These are phyloP conservation scores for Hypseocharis bilobata DNA, from an alignment of 441 rosid genomes.

Conservation along the genomic window DNA sequence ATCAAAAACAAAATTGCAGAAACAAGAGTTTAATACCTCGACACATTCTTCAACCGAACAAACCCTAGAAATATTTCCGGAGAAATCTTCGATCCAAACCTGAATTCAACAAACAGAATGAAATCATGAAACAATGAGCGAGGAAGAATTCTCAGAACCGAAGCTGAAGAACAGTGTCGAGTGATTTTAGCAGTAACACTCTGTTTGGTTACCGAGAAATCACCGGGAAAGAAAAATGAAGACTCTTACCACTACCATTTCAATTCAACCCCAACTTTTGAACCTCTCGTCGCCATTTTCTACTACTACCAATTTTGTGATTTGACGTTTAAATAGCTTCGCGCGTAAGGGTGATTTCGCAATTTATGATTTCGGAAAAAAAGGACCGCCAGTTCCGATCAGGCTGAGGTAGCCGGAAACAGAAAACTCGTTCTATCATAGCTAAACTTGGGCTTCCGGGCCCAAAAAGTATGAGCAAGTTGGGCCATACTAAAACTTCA, in stretches of 20 bases:
- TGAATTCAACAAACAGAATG: neutral
- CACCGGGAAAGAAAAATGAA: neutral
- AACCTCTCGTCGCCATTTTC: neutral
- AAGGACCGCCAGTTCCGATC: too few species aligned
- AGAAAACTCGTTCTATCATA: too few species aligned
- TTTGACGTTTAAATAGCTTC: neutral
- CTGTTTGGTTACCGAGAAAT: conserved; percentile 5
- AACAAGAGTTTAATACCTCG: neutral
- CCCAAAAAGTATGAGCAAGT: too few species aligned
- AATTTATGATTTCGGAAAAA: neutral
- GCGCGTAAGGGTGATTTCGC: neutral
- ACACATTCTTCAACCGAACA: neutral
- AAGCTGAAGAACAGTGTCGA: neutral
- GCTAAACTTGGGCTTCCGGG: too few species aligned
- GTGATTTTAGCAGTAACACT: neutral
- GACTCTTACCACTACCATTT: neutral
- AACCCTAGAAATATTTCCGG: neutral
- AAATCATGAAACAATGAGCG: neutral
- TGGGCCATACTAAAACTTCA: too few species aligned
- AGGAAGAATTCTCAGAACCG: neutral
- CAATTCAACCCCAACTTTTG: neutral
- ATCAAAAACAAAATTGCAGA: neutral
- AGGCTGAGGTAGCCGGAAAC: too few species aligned
- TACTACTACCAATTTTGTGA: neutral
- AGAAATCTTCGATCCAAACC: neutral